Base-by-base conservation (phyloP, 2,329 filamentous ascomycete species). In the Diaporthe sp. region DNA sequence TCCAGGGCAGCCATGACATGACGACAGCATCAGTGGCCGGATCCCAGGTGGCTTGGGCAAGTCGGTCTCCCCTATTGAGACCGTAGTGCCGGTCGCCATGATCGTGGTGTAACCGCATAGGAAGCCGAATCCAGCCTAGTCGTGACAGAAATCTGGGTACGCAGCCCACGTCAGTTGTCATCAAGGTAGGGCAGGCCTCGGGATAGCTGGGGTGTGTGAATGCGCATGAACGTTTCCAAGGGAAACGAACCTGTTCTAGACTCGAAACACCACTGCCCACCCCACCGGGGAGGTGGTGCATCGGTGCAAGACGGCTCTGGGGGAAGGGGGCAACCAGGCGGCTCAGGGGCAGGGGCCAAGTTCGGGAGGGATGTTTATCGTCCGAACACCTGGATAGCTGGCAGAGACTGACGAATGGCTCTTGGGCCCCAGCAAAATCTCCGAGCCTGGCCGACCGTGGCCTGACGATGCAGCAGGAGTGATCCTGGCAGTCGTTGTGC, bases 191-290 rank as follows among this genome's bases (percentile, higher is more conserved):
- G 65, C 22, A 28, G 49, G 34, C 46, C 22, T 68, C 65, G 46
- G 46, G 65, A 7, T 19, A 53, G 31, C 31, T 51, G 34, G 65
- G 31, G 13, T 37, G 31, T 37, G 1, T 46, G 65, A 49, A 67
- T n/a, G 44, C 46, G 65, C 65, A 68, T 68, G n/a, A 68, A 68
- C 44, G 65, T 68, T 53, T 53, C 31, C 22, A 68, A 53, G 61
- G 65, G 31, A 68, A 68, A 53, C 31, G 46, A 68, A 68, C 65
- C 42, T 42, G 65, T 53, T 68, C 65, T 68, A 68, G 65, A 53
- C 46, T 53, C 31, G 46, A 68, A 68, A 68, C 65, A 68, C 28
- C 46, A 53, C 65, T 53, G 65, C 46, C 62, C 65, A n/a, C 31
- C 22, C 58, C 34, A 53, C 39, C 17, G 12, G 62, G 42, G 34